Conservation (phyloP, 345 rosid genomes). For the Cochlearia excelsa region DNA sequence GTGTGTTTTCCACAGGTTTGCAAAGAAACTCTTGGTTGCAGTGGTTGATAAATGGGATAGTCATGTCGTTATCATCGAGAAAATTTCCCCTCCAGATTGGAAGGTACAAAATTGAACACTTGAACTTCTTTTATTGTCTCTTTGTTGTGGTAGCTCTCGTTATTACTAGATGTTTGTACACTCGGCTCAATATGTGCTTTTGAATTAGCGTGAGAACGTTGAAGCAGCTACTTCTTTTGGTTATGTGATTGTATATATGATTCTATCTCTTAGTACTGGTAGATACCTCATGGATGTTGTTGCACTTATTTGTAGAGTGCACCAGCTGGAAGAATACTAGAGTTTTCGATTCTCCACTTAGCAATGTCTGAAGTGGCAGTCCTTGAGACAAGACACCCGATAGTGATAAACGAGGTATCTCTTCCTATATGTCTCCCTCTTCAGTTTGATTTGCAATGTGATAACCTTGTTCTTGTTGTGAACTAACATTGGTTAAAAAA, state of each 20-base stretch:
- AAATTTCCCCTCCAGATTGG: slow-evolving; percentile 75
- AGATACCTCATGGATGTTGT: slow-evolving; percentile 12
- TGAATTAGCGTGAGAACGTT: slow-evolving; percentile 8
- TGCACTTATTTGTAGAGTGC: slow-evolving; percentile 48
- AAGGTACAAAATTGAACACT: slow-evolving; percentile 48
- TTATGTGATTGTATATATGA: neutral
- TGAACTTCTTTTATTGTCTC: neutral
- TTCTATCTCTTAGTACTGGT: slow-evolving; percentile 1
- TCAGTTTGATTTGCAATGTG: neutral
- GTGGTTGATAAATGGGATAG: slow-evolving; percentile 78
- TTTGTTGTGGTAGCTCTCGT: slow-evolving; percentile 8
- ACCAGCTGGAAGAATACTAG: slow-evolving; percentile 86
- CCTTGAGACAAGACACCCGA: slow-evolving; percentile 81
- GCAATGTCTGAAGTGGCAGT: slow-evolving; percentile 92
- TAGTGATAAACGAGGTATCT: slow-evolving; percentile 87
- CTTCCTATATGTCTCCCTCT: neutral
- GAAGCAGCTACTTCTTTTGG: slow-evolving; percentile 2
- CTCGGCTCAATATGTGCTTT: slow-evolving; percentile 13
- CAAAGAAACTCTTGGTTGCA: slow-evolving; percentile 90
- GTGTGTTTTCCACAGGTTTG: slow-evolving; percentile 51
- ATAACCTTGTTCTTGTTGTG: slow-evolving; percentile 2
- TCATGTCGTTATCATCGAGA: slow-evolving; percentile 69
- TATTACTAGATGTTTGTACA: neutral
- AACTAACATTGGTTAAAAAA: slow-evolving; percentile 24
- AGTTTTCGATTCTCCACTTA: slow-evolving; percentile 82